Evolutionary conservation across 2,329 filamentous ascomycete genomes (phyloP).

Genomic region (Tricladium varicosporioides): DNA sequence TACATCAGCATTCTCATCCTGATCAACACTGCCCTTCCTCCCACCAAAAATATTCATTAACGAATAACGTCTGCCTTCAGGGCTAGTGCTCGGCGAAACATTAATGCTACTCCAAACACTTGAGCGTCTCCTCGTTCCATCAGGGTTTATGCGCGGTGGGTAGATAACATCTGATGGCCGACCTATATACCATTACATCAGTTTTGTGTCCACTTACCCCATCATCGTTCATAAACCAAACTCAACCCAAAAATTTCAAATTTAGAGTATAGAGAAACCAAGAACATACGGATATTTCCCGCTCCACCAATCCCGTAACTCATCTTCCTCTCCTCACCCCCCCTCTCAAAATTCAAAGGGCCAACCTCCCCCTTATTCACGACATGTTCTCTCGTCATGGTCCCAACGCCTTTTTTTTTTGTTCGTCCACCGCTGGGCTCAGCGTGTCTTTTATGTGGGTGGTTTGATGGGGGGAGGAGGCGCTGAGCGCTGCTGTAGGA

Average conservation of each 20-base stretch:
- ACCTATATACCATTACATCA: slow-evolving; percentile 16
- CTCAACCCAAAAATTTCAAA: background rate
- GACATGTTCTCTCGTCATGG: background rate
- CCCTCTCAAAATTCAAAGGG: background rate
- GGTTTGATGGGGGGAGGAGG: too few relatives aligned
- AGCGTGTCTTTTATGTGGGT: too few relatives aligned
- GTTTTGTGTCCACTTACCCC: background rate
- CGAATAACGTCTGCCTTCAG: slow-evolving; percentile 18
- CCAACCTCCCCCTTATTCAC: background rate
- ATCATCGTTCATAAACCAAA: background rate
- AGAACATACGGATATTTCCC: slow-evolving; percentile 33
- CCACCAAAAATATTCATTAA: slow-evolving; percentile 21
- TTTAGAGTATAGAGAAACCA: background rate
- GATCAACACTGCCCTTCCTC: slow-evolving; percentile 10
- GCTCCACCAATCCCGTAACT: slow-evolving; percentile 34
- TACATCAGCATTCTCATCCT: background rate
- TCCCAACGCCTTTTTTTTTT: background rate
- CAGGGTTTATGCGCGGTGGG: slow-evolving; percentile 18
- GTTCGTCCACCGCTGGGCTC: background rate
- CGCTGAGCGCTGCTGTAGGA: too few relatives aligned
- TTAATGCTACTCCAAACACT: slow-evolving; percentile 15
- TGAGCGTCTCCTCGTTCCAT: slow-evolving; percentile 23
- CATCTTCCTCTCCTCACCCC: slow-evolving; percentile 21
- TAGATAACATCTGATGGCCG: slow-evolving; percentile 32
- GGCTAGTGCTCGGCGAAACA: slow-evolving; percentile 12